phyloP scores from a whole-genome alignment of 1,139 yeast genomes.

The Zygoascus meyerae region DNA sequence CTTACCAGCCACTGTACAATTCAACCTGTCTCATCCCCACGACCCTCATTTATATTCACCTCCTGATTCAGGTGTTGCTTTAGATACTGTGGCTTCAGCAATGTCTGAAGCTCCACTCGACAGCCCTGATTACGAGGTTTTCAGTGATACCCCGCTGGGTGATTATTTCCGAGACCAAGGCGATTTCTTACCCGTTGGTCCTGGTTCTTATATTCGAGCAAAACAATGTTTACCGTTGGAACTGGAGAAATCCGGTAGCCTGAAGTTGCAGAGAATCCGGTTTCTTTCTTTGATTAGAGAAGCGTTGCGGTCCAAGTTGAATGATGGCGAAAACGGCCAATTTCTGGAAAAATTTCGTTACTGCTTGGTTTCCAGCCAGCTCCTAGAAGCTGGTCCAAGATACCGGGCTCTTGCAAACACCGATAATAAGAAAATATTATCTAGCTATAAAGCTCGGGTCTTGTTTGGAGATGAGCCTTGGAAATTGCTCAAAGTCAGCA shows the following conservation, averaged over 20 bases:
- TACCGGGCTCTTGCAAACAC: background rate
- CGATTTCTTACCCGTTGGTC: slow-evolving; percentile 26
- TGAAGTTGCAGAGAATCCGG: slow-evolving; percentile 21
- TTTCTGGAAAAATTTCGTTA: slow-evolving; percentile 45
- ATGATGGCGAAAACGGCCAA: slow-evolving; percentile 29
- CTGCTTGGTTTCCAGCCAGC: slow-evolving; percentile 39
- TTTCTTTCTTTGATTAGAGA: slow-evolving; percentile 24
- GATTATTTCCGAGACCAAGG: slow-evolving; percentile 26
- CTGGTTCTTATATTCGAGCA: slow-evolving; percentile 9
- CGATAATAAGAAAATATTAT: background rate
- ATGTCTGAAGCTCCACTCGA: background rate
- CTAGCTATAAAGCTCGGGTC: slow-evolving; percentile 19
- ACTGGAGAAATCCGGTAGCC: slow-evolving; percentile 19
- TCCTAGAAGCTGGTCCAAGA: slow-evolving; percentile 31
- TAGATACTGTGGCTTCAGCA: background rate
- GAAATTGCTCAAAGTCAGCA: slow-evolving; percentile 22
- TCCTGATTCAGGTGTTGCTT: too few relatives aligned
- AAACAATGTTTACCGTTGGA: slow-evolving; percentile 20
- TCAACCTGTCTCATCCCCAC: too few relatives aligned
- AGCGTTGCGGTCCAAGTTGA: slow-evolving; percentile 27
- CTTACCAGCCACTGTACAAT: too few relatives aligned
- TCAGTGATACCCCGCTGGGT: slow-evolving; percentile 32
- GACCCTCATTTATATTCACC: too few relatives aligned
- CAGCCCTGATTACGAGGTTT: slow-evolving; percentile 14
- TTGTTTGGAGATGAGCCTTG: slow-evolving; percentile 31